Conservation (phyloP, 306 rosid genomes). For the Casuarina cunninghamiana region DNA sequence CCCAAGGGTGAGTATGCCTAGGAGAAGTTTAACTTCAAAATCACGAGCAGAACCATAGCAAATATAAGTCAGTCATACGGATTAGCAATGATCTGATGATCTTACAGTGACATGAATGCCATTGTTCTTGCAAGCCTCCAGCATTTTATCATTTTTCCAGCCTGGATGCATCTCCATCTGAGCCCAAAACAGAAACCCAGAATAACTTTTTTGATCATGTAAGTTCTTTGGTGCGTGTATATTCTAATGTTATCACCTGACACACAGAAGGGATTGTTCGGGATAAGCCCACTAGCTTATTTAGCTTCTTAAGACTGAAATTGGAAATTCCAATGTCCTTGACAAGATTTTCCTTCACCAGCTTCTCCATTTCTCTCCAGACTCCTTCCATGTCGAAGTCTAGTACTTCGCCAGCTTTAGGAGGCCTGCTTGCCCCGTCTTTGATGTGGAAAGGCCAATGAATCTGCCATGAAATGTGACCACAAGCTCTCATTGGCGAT, state of each 20-base stretch:
- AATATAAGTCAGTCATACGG: not conserved
- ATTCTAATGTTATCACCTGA: conserved; percentile 30
- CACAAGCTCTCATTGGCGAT: not conserved
- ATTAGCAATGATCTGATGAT: conserved; percentile 1
- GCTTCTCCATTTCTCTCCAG: conserved; percentile 67
- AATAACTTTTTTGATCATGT: not conserved
- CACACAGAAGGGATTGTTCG: conserved; percentile 43
- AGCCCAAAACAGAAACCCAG: not conserved
- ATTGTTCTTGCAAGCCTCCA: conserved; percentile 53
- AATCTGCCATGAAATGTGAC: conserved; percentile 28
- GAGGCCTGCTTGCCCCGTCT: conserved; percentile 50
- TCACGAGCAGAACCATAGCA: not conserved
- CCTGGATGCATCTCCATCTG: conserved; percentile 76
- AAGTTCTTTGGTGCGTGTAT: not conserved
- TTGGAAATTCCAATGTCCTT: conserved; percentile 57
- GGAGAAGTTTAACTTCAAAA: not conserved
- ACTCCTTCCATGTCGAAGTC: conserved; percentile 57
- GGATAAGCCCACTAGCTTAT: conserved; percentile 40
- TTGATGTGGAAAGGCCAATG: conserved; percentile 54
- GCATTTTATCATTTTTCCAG: conserved; percentile 68
- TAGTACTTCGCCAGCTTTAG: conserved; percentile 44
- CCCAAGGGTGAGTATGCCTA: conserved; percentile 60
- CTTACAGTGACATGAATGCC: conserved; percentile 60
- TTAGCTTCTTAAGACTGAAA: conserved; percentile 46
- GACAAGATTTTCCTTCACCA: conserved; percentile 45